Base-by-base conservation (phyloP, 768 basidiomycete species). In the Russula abietina region DNA sequence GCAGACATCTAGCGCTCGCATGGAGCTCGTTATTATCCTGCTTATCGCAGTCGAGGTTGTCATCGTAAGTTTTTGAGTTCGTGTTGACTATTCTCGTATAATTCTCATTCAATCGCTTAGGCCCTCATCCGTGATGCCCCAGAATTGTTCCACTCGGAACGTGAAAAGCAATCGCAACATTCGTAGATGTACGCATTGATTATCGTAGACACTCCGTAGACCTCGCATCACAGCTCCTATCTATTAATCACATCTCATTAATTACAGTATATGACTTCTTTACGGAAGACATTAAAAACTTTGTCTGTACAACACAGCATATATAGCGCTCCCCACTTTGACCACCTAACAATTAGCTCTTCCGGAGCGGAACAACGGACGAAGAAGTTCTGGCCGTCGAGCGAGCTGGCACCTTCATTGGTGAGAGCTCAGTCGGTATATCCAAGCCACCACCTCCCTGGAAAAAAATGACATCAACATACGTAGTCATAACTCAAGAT, bases 31-130 rank as follows among this genome's bases (percentile, higher is more conserved):
- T 65, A 98, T 98, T 71, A 98, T 98, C 67, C 81, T 84, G 1
- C 86, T 98, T 54, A 97, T 98, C 70, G 91, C 94, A 0, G 92
- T 97, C 12, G 93, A 96, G 73, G 93, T 94, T n/a, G 79, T 93
- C 69, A 89, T 97, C 55, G 93, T 94, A 69, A 71, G 86, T 76
- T 10, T 38, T 39, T 41, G 14, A 38, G 32, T 32, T 10, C 50
- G 8, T 22, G 16, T 36, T 33, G 54, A 38, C 48, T 26, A 14
- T 2, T 53, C 33, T 12, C 33, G 33, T 32, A 8, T 17, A 24
- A 8, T 19, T 39, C 30, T 61, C 51, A 60, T 36, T n/a, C 62
- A 54, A 24, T n/a, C 6, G 36, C 55, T 57, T 65, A 90, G 87
- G 87, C 86, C 16, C 77, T 91, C 46, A 86, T 90, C 67, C 83